Percentiles rank a stretch among this genome's conserved stretches.
Evolutionary conservation across 208 protist genomes (phyloP).

Genomic region (Trypanosoma rangeli): DNA sequence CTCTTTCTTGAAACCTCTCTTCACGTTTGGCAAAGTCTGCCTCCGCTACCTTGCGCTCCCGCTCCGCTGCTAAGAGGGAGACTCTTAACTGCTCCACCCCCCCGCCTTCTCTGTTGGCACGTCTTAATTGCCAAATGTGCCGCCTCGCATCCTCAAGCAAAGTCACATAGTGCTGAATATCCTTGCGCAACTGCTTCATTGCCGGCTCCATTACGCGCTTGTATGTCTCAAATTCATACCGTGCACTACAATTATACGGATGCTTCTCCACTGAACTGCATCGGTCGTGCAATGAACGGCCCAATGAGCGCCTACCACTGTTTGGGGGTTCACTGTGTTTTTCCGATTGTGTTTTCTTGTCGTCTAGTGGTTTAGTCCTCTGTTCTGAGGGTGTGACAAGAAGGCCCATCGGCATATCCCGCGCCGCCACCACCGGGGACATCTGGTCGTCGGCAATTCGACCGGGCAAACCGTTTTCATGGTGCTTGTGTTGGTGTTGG

Average conservation of each 20-base stretch:
- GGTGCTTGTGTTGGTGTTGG: neutral
- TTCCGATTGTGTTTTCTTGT: neutral
- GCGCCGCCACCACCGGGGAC: neutral
- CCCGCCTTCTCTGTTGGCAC: slow-evolving; percentile 18
- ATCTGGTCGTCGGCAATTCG: neutral
- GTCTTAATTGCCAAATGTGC: slow-evolving; percentile 28
- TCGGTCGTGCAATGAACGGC: neutral
- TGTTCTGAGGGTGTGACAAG: slow-evolving; percentile 11
- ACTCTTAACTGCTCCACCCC: slow-evolving; percentile 1
- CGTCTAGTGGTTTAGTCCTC: neutral
- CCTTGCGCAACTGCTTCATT: slow-evolving; percentile 42
- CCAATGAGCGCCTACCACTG: neutral
- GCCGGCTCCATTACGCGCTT: slow-evolving; percentile 53
- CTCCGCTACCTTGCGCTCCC: neutral
- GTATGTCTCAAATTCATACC: slow-evolving; percentile 60
- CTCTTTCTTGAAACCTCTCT: slow-evolving; percentile 3
- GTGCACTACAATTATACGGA: slow-evolving; percentile 28
- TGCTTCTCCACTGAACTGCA: slow-evolving; percentile 24
- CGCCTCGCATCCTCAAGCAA: slow-evolving; percentile 31
- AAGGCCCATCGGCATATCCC: slow-evolving; percentile 3
- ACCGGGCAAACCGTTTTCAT: neutral
- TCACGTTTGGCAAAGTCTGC: slow-evolving; percentile 8
- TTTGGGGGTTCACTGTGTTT: neutral
- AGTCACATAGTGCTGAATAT: slow-evolving; percentile 34
- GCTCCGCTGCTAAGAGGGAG: neutral